phyloP scores from a whole-genome alignment of 495 filamentous ascomycete species.

The Aspergillus baeticus region DNA sequence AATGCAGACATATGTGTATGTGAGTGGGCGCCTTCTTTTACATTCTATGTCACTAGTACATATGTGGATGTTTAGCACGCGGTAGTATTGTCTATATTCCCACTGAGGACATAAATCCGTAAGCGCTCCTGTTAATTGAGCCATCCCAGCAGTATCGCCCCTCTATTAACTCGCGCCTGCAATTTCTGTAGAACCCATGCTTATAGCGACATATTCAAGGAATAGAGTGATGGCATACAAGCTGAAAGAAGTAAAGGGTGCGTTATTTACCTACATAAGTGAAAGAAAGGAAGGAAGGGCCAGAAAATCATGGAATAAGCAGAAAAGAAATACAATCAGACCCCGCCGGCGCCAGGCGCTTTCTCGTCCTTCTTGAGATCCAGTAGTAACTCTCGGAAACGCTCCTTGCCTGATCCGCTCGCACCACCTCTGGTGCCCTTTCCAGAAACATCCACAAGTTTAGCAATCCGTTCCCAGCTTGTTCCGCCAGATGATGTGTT shows the following conservation, averaged over 20 bases:
- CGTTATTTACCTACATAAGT: conserved; percentile 23
- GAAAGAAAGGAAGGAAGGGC: conserved; percentile 16
- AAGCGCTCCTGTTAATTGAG: background rate
- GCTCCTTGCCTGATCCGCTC: conserved; percentile 85
- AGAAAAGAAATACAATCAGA: conserved; percentile 31
- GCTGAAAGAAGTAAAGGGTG: conserved; percentile 14
- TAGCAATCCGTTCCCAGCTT: conserved; percentile 97
- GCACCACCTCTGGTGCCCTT: conserved; percentile 85
- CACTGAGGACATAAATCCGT: no score
- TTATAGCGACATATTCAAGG: background rate
- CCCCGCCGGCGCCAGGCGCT: conserved; percentile 70
- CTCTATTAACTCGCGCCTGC: background rate
- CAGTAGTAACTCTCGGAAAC: conserved; percentile 87
- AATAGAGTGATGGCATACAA: background rate
- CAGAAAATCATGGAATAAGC: conserved; percentile 17
- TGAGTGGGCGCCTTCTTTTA: background rate
- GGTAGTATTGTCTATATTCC: conserved; percentile 1
- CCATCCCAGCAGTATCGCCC: no score
- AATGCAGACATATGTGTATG: background rate
- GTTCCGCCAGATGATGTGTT: conserved; percentile 92
- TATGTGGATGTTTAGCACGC: background rate
- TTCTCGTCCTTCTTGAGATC: conserved; percentile 92
- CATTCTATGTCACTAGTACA: background rate
- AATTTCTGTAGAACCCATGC: background rate
- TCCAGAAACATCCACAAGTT: conserved; percentile 92